Evolutionary conservation across 768 basidiomycete species (phyloP), one percentile per base, ranked within the genome.

Genomic region (Boletus edulis): DNA sequence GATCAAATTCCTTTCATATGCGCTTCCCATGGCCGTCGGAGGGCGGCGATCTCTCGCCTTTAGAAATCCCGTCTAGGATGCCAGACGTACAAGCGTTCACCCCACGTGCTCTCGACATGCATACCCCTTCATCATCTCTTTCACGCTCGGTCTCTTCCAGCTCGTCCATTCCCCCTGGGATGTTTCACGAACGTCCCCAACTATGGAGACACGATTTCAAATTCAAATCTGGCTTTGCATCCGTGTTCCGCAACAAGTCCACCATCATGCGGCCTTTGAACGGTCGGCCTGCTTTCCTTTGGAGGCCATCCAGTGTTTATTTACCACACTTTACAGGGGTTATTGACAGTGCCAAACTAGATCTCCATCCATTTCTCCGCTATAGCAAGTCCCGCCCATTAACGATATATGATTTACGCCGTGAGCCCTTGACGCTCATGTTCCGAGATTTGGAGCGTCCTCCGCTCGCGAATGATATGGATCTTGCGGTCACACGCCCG

Each of bases 401-500:
- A 4, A 66, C 83, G 27, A 67, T 72, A 51, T 76, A 76, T 62
- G 84, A 87, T 66, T 65, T 87, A 15, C 82, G 84, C 15, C 62
- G 62, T 2, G 66, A 74, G 18, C 74, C 77, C 2, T 55, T 62
- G 18, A 62, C 69, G 20, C 60, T 84, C 42, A 56, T 73, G 17
- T 81, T 86, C 63, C 76, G 75, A 49, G 76, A 68, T 18, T 67
- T 85, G 22, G 57, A 68, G 9, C 78, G 80, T 4, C 67, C 62
- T 1, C 73, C 73, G 34, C 80, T 78, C 55, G 56, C 65, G 5
- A 75, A 75, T 47, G 84, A 87, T 62, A 76, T 85, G 58, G 72
- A 75, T 13, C 82, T 81, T 42, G 75, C 81, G 49, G 81, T 79
- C 22, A 81, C 80, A 14, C 72, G 73, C 39, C 84, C 84, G 1